Base-by-base conservation (phyloP, 1,284 basidiomycete genomes). In the Sanghuangporus sanghuang region DNA sequence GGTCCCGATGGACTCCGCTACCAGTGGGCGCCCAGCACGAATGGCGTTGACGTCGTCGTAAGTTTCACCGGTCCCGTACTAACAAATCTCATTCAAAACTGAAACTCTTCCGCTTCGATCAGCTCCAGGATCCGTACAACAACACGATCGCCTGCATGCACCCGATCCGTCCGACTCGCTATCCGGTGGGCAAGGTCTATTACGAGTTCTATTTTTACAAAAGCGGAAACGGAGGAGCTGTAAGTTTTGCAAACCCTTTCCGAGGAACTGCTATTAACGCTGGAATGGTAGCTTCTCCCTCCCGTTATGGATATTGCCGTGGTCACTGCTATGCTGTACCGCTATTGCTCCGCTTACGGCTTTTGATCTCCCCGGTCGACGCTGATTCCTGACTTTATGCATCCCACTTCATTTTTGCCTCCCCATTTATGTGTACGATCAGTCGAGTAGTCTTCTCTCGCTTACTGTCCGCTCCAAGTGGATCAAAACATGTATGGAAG, bases 271-370 rank as follows among this genome's bases (percentile, higher is more conserved):
- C 16, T 46, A n/a, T 46, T 46, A n/a, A 46, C 21, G 44, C 18
- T 64, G 64, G 67, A 67, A 57, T 62, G 50, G 60, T 72, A 92
- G 90, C 89, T 85, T 78, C 90, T 92, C 71, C 90, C 90, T 62
- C 90, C 91, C 66, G 85, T 92, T 75, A 93, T 93, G 90, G 90
- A 93, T 78, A 85, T 84, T 57, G 89, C 93, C 66, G 87, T 86
- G 42, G 85, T 93, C 67, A 90, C 90, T 42, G 84, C 85, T 60
- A 91, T 93, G 88, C 78, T 93, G 48, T 92, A 90, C 76, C 85
- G 91, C 61, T 90, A 90, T 73, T 88, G 86, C 70, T 78, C 80
- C 61, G 78, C 83, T 57, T 90, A 83, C 78, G 86, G 85, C 71
- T 78, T 89, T 57, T 89, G 78, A 83, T 38, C 44, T 36, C 3